Conservation (phyloP, 306 rosid genomes). For the Datisca glomerata region DNA sequence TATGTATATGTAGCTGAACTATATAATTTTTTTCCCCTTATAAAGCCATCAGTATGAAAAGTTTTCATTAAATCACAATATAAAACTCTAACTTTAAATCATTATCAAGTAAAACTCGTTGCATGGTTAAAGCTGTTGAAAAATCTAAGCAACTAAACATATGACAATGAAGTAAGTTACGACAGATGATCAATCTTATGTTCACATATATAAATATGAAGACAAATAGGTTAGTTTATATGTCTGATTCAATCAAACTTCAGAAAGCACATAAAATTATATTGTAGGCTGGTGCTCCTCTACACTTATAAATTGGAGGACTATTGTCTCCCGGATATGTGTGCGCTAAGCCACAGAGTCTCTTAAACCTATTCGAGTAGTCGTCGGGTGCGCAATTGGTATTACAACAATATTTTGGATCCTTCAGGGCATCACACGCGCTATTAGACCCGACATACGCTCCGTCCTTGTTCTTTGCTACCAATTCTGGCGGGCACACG, state of each 20-base stretch:
- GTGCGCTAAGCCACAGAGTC: slow-evolving; percentile 13
- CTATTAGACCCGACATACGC: slow-evolving; percentile 20
- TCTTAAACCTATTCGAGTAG: slow-evolving; percentile 8
- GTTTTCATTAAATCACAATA: too few species aligned
- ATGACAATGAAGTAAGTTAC: too few species aligned
- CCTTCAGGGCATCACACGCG: slow-evolving; percentile 22
- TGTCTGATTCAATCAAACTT: neutral
- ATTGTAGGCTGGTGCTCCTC: slow-evolving; percentile 17
- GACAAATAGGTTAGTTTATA: too few species aligned
- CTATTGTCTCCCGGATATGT: slow-evolving; percentile 11
- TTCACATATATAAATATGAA: too few species aligned
- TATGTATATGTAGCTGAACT: too few species aligned
- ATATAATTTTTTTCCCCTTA: too few species aligned
- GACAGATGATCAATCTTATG: too few species aligned
- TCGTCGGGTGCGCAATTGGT: slow-evolving; percentile 17
- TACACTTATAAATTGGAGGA: slow-evolving; percentile 21
- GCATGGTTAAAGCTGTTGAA: too few species aligned
- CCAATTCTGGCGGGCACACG: slow-evolving; percentile 13
- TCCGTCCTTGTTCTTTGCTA: neutral
- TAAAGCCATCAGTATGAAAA: too few species aligned
- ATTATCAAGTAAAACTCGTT: too few species aligned
- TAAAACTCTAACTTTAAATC: too few species aligned
- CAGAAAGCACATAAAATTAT: slow-evolving; percentile 18
- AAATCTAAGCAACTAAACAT: too few species aligned
- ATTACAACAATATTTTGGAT: slow-evolving; percentile 22